These are phyloP conservation scores for Wickerhamomyces kurtzmanii DNA, from an alignment of 805 yeast species.

Conservation along the genomic window DNA sequence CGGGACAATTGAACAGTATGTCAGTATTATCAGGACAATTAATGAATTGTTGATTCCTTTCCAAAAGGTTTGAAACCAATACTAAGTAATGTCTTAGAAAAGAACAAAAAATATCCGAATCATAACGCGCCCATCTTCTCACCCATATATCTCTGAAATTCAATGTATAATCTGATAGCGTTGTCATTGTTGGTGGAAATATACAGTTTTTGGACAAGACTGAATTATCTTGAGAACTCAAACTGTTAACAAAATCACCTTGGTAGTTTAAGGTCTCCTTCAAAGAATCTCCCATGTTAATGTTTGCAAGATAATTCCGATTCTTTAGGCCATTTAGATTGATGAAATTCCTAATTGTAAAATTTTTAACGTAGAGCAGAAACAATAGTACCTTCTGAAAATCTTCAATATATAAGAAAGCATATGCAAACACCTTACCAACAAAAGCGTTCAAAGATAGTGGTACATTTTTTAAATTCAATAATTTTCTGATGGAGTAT, in stretches of 20 bases:
- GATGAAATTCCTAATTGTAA: slow-evolving; percentile 22
- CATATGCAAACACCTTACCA: slow-evolving; percentile 53
- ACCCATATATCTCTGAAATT: slow-evolving; percentile 60
- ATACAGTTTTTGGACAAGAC: slow-evolving; percentile 23
- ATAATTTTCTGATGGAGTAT: neutral
- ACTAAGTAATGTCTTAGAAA: slow-evolving; percentile 48
- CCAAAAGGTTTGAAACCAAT: slow-evolving; percentile 1
- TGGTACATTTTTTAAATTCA: slow-evolving; percentile 1
- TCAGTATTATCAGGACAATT: neutral
- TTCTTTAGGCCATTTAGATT: neutral
- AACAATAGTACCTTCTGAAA: slow-evolving; percentile 45
- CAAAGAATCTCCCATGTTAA: slow-evolving; percentile 2
- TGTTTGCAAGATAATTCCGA: neutral
- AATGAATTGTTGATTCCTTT: neutral
- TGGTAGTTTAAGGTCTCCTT: slow-evolving; percentile 6
- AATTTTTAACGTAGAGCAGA: slow-evolving; percentile 43
- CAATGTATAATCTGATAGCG: slow-evolving; percentile 27
- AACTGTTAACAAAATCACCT: slow-evolving; percentile 8
- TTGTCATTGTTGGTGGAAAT: slow-evolving; percentile 25
- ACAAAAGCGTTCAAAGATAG: slow-evolving; percentile 12
- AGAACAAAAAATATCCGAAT: slow-evolving; percentile 48
- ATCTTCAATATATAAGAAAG: slow-evolving; percentile 37
- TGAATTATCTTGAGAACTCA: slow-evolving; percentile 15
- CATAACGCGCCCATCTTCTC: slow-evolving; percentile 46
- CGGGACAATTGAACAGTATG: slow-evolving; percentile 7